phyloP scores from a whole-genome alignment of 2,329 filamentous ascomycete species.

The Sclerotinia nivalis region DNA sequence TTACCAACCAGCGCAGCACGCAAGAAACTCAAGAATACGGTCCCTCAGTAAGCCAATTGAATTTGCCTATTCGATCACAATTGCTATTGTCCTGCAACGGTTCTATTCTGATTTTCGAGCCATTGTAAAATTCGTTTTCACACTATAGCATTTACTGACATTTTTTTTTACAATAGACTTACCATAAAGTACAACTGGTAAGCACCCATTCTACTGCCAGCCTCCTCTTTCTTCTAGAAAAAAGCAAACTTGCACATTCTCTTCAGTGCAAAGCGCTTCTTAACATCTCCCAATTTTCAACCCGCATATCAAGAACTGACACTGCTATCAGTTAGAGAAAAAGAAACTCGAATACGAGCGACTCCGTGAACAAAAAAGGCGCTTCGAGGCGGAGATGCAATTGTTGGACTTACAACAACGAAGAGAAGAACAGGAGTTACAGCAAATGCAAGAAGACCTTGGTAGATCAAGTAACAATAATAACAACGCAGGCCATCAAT shows the following conservation, averaged over 20 bases:
- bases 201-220: constrained; percentile 42
- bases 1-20: constrained; percentile 36
- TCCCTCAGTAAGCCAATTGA: constrained; percentile 39
- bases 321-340: constrained; percentile 72
- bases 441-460: constrained; percentile 80
- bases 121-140: constrained; percentile 9
- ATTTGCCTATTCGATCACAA: constrained; percentile 27
- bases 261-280: constrained; percentile 13
- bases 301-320: constrained; percentile 42
- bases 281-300: not conserved
- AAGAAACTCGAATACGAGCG: constrained; percentile 92
- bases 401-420: constrained; percentile 83
- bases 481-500: constrained; percentile 67
- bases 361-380: constrained; percentile 82
- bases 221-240: constrained; percentile 9
- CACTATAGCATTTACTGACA: constrained; percentile 32
- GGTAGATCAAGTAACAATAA: constrained; percentile 51
- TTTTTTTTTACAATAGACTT: constrained; percentile 48
- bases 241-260: constrained; percentile 18
- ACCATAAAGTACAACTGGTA: constrained; percentile 78
- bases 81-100: constrained; percentile 29
- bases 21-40: constrained; percentile 40
- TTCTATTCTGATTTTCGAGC: not conserved
- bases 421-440: constrained; percentile 79
- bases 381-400: constrained; percentile 91